These are phyloP conservation scores for Effrenium voratum DNA, from an alignment of 73 alveolate species.

Conservation along the genomic window DNA sequence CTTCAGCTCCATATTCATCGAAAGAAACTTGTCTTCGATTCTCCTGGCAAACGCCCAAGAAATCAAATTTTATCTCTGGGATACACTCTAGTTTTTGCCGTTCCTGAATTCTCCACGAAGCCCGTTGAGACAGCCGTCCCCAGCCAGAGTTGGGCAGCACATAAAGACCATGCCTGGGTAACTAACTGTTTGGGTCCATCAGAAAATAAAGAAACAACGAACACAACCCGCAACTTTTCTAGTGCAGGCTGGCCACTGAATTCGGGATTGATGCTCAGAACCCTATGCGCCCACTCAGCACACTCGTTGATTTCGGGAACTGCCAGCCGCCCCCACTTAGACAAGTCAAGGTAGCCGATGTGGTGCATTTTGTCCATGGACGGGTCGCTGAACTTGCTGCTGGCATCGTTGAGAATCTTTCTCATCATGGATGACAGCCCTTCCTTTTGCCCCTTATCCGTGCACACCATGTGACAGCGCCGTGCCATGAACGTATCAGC, in stretches of 20 bases:
- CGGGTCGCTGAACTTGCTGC: neutral
- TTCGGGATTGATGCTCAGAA: neutral
- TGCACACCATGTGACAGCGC: neutral
- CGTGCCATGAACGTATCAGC: conserved; percentile 7
- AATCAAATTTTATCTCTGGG: too few relatives aligned
- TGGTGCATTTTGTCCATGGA: neutral
- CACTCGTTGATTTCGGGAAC: neutral
- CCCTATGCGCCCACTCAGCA: neutral
- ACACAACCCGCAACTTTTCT: neutral
- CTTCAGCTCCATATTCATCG: neutral
- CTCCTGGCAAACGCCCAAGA: neutral
- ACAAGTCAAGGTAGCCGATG: neutral
- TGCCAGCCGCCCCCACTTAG: conserved; percentile 12
- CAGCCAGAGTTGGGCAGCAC: neutral
- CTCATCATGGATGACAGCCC: neutral
- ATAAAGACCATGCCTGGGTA: conserved; percentile 24
- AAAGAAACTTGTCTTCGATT: neutral
- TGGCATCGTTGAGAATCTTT: neutral
- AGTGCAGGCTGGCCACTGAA: neutral
- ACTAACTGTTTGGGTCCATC: neutral
- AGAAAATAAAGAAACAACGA: too few relatives aligned
- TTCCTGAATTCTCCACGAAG: conserved; percentile 24
- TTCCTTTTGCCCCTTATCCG: neutral
- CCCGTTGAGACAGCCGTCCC: conserved; percentile 16
- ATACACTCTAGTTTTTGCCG: too few relatives aligned